phyloP scores from a whole-genome alignment of 2,329 filamentous ascomycete species.

The Simplicillium sp. region DNA sequence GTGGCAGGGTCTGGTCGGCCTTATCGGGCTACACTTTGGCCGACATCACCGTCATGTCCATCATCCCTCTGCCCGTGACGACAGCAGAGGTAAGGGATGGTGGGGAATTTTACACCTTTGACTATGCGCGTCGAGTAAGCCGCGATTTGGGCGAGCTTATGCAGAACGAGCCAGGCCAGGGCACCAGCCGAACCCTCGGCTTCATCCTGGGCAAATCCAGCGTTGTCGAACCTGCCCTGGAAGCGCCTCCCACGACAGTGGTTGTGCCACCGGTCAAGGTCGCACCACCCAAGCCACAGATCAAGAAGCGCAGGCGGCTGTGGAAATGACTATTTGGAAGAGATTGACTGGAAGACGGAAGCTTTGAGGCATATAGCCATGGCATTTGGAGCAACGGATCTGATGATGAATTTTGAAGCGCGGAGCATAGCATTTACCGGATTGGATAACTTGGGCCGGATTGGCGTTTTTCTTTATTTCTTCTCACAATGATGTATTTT shows the following conservation, averaged over 20 bases:
- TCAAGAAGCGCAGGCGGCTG: background rate
- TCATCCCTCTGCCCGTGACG: conserved; percentile 20
- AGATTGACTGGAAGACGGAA: background rate
- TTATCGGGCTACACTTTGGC: conserved; percentile 21
- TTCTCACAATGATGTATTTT: too few species aligned
- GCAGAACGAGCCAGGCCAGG: conserved; percentile 9
- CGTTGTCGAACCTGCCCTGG: background rate
- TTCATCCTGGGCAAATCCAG: conserved; percentile 9
- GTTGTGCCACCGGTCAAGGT: background rate
- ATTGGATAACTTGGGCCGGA: too few species aligned
- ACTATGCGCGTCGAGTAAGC: conserved; percentile 16
- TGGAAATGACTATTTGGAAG: background rate
- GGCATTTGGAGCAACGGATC: too few species aligned
- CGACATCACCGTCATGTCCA: conserved; percentile 19
- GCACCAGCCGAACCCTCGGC: conserved; percentile 11
- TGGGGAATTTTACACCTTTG: conserved; percentile 19
- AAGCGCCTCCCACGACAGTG: background rate
- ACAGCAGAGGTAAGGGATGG: conserved; percentile 21
- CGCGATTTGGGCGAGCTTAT: conserved; percentile 17
- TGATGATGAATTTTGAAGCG: too few species aligned
- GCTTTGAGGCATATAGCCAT: too few species aligned
- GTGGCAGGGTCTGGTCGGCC: conserved; percentile 10
- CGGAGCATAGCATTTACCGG: too few species aligned
- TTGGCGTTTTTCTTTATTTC: too few species aligned
- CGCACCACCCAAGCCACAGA: too few species aligned